Conservation (phyloP, 352 stramenopile genomes). For the Globisporangium nagaii region DNA sequence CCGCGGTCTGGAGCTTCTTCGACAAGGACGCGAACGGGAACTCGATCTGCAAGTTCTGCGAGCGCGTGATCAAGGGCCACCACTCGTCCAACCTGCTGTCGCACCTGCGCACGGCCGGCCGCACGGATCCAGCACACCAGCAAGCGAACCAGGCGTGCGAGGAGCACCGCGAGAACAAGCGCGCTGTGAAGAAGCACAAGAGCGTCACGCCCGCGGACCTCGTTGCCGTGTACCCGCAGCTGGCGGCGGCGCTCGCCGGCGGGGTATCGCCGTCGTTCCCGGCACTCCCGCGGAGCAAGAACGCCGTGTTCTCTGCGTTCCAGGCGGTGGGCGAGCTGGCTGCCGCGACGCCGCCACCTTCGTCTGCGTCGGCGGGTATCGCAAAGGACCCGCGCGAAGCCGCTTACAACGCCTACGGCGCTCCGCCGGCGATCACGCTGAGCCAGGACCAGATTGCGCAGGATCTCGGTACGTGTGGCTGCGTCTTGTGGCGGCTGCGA, state of each 20-base stretch:
- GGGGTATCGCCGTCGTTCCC: neutral
- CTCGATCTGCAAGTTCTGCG: constrained; percentile 82
- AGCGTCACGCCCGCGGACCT: constrained; percentile 52
- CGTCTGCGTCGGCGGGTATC: constrained; percentile 2
- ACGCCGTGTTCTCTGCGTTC: neutral
- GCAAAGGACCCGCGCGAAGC: constrained; percentile 44
- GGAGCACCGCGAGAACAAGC: constrained; percentile 77
- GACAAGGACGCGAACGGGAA: constrained; percentile 71
- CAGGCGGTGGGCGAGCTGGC: neutral
- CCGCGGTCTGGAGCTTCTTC: constrained; percentile 82
- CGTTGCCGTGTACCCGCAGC: constrained; percentile 32
- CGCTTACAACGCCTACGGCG: constrained; percentile 14
- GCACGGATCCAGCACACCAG: constrained; percentile 63
- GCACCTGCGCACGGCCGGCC: constrained; percentile 66
- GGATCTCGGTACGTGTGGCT: constrained; percentile 55
- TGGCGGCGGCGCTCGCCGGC: constrained; percentile 20
- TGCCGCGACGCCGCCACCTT: neutral
- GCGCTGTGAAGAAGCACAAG: constrained; percentile 74
- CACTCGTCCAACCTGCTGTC: constrained; percentile 81
- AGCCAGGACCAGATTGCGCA: constrained; percentile 63
- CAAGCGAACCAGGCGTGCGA: constrained; percentile 73
- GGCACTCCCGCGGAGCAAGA: neutral
- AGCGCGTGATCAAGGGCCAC: constrained; percentile 81
- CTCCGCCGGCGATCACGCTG: constrained; percentile 18
- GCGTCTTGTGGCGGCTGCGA: too few species aligned